Conservation (phyloP, 78 protist genomes). For the Cavenderia fasciculata region DNA sequence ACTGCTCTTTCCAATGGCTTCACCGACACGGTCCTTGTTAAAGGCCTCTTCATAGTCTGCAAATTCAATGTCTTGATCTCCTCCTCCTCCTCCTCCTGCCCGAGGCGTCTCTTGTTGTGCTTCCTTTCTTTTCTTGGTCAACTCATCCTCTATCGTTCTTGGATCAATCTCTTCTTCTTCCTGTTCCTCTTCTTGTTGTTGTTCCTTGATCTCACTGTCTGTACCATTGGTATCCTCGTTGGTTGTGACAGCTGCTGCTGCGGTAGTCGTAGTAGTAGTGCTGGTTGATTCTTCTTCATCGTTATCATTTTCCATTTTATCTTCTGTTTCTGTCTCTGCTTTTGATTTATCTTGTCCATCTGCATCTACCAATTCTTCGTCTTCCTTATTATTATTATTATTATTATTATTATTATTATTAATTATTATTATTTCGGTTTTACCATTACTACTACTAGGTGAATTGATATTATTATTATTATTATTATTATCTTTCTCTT, state of each 20-base stretch:
- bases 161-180: neutral
- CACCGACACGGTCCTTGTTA: neutral
- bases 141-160: neutral
- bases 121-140: neutral
- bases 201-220: neutral
- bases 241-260: neutral
- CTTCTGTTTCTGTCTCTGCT: neutral
- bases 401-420: neutral
- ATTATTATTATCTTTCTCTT: neutral
- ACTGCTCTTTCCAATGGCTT: slow-evolving; percentile 27
- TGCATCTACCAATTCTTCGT: neutral
- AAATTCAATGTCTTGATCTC: slow-evolving; percentile 25
- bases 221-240: neutral
- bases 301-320: neutral
- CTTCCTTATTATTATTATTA: neutral
- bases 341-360: neutral
- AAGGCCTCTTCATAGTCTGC: slow-evolving; percentile 11
- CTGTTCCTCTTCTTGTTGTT: neutral
- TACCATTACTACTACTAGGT: neutral
- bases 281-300: neutral
- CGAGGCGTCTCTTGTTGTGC: neutral
- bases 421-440: no score
- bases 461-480: no score
- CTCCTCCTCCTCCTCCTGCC: slow-evolving; percentile 18
- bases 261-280: neutral